These are phyloP conservation scores for Psidium friedrichsthalianum DNA, from an alignment of 345 rosid genomes.

Conservation along the genomic window DNA sequence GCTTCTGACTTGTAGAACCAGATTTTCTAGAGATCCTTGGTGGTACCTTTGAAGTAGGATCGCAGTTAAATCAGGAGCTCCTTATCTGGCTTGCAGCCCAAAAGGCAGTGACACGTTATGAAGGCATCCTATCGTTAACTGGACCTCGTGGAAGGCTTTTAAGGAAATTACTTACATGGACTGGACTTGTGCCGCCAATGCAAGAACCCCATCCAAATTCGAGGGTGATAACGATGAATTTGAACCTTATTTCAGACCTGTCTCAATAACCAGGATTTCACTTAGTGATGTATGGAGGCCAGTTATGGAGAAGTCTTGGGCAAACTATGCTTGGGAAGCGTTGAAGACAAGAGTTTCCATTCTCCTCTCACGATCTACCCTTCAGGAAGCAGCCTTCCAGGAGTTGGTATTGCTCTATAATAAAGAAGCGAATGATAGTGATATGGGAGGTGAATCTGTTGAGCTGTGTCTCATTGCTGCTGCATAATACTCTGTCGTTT, in stretches of 20 bases:
- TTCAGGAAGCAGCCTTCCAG: no score
- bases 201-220: slow-evolving; percentile 47
- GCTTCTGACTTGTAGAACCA: slow-evolving; percentile 40
- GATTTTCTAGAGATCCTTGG: slow-evolving; percentile 32
- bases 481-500: no score
- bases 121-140: slow-evolving; percentile 68
- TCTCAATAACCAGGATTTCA: slow-evolving; percentile 79
- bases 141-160: slow-evolving; percentile 91
- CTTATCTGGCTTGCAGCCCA: slow-evolving; percentile 89
- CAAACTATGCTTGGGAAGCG: slow-evolving; percentile 67
- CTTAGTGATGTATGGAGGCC: slow-evolving; percentile 92
- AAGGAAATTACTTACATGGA: slow-evolving; percentile 58
- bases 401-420: no score
- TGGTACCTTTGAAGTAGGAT: slow-evolving; percentile 23
- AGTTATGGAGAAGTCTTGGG: slow-evolving; percentile 51
- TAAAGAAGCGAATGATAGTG: no score
- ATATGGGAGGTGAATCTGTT: no score
- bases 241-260: slow-evolving; percentile 85
- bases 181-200: slow-evolving; percentile 55
- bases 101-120: slow-evolving; percentile 82
- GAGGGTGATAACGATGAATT: slow-evolving; percentile 37
- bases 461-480: no score
- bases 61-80: slow-evolving; percentile 50
- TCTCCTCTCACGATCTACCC: slow-evolving; percentile 70
- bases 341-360: slow-evolving; percentile 73